Percentiles rank a stretch among this genome's conserved stretches.
These are phyloP conservation scores for Marvania coccoides DNA, from an alignment of 139 green algal species.

Conservation along the genomic window DNA sequence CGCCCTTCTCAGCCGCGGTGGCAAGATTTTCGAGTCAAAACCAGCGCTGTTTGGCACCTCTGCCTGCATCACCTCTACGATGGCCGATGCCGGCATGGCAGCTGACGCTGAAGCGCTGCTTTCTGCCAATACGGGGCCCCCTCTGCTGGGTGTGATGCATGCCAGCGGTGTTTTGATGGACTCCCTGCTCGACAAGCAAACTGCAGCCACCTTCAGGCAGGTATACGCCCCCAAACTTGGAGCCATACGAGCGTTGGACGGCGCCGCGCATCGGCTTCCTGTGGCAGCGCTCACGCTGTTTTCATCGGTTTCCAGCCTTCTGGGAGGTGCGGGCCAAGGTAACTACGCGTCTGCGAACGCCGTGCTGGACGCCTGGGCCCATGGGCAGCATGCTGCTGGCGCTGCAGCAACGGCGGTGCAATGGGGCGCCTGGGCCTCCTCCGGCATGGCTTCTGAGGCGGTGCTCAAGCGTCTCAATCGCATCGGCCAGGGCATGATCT, in stretches of 20 bases:
- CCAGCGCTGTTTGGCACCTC: neutral
- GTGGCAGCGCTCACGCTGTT: conserved; percentile 42
- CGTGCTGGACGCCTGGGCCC: conserved; percentile 32
- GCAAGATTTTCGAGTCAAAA: neutral
- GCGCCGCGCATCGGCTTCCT: neutral
- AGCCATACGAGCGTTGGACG: neutral
- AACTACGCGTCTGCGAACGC: conserved; percentile 47
- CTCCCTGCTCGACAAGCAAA: conserved; percentile 57
- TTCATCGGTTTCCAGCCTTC: conserved; percentile 47
- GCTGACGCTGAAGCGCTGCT: neutral
- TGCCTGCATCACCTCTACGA: conserved; percentile 4
- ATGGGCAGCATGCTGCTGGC: conserved; percentile 13
- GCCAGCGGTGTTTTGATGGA: conserved; percentile 66
- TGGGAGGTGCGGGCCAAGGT: conserved; percentile 31
- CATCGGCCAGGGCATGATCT: conserved; percentile 32
- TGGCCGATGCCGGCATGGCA: neutral
- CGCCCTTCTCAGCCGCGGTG: conserved; percentile 2
- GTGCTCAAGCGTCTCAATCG: conserved; percentile 27
- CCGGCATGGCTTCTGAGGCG: conserved; percentile 31
- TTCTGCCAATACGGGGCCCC: neutral
- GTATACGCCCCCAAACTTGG: conserved; percentile 39
- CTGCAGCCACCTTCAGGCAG: conserved; percentile 12
- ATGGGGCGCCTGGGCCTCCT: conserved; percentile 71
- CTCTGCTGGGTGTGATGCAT: conserved; percentile 45
- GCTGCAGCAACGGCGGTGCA: conserved; percentile 48